Evolutionary conservation across 78 protist genomes (phyloP), one percentile per base, ranked within the genome.

Genomic region (Pelomyxa schiedti): DNA sequence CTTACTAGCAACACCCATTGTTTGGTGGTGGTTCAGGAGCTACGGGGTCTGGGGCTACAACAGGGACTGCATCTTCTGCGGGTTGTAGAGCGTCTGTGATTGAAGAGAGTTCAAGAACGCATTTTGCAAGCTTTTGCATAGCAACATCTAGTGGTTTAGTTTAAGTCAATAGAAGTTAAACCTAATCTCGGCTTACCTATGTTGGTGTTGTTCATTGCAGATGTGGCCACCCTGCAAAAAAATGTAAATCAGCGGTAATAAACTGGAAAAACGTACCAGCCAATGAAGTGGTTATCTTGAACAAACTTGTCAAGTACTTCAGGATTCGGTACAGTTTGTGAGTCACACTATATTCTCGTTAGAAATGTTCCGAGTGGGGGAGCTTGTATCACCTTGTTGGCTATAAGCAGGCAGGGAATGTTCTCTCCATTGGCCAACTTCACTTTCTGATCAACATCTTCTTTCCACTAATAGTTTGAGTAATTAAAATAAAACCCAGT

Each of bases 361-460:
- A 30, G 37, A 2, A 8, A 40, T 5, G 39, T 3, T 1, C 8
- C 2, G 69, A 66, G 79, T n/a, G 3, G 69, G 0, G 6, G 9
- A 30, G 66, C 7, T 4, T 2, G 28, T 73, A 72, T 30, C 7
- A 71, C 83, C 69, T 88, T 88, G 58, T 88, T 88, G 24, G 82
- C 88, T 8, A 84, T 41, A 26, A 88, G 66, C 8, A 78, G 28
- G 35, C 64, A 79, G 8, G 92, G 92, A n/a, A 88, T 75, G 24
- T 74, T 73, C 28, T 80, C 79, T 58, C 69, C 85, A 69, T 81
- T 79, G 39, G 80, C 81, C 3, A 85, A 66, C 24, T 53, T 75
- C 1, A 85, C 90, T 69, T 85, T 85, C 30, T 69, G 70, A 68
- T 85, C 82, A 35, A 88, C 71, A 36, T 88, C 88, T 16, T 80